These are phyloP conservation scores for Penicillium digitatum DNA, from an alignment of 2,329 filamentous ascomycete genomes.

Conservation along the genomic window DNA sequence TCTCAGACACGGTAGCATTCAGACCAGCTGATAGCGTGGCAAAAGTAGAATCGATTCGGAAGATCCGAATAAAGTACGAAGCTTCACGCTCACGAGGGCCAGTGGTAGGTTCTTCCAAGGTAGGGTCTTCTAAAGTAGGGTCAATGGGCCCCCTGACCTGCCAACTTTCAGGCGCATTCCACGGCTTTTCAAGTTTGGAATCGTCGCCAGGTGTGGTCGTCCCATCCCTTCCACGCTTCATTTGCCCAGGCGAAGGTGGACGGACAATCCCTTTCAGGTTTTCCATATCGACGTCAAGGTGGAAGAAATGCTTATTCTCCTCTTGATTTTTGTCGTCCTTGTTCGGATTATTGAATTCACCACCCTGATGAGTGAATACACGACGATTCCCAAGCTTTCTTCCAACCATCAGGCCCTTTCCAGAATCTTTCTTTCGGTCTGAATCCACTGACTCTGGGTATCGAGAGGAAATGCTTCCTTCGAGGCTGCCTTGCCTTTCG, in stretches of 20 bases:
- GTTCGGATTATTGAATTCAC: constrained; percentile 22
- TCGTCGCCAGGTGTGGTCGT: constrained; percentile 28
- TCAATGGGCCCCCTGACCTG: constrained; percentile 66
- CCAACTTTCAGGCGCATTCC: constrained; percentile 97
- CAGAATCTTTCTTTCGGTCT: constrained; percentile 38
- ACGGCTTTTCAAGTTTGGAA: constrained; percentile 40
- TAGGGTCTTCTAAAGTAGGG: constrained; percentile 8
- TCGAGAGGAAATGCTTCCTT: constrained; percentile 25
- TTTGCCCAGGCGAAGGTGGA: constrained; percentile 67
- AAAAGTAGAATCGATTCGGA: constrained; percentile 90
- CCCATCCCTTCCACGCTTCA: constrained; percentile 33
- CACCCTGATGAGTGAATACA: constrained; percentile 27
- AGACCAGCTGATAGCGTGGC: constrained; percentile 81
- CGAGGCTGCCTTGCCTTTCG: constrained; percentile 37
- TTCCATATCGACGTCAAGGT: constrained; percentile 79
- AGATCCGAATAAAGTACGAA: constrained; percentile 90
- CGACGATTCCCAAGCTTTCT: constrained; percentile 36
- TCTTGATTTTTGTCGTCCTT: constrained; percentile 43
- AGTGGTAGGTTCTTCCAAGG: neutral
- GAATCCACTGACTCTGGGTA: constrained; percentile 31
- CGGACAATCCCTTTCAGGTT: constrained; percentile 87
- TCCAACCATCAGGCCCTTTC: constrained; percentile 32
- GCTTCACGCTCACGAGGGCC: constrained; percentile 60
- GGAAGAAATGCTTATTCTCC: constrained; percentile 57
- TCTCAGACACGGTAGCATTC: constrained; percentile 78